Conservation (phyloP, 306 rosid genomes). For the Benincasa hispida region DNA sequence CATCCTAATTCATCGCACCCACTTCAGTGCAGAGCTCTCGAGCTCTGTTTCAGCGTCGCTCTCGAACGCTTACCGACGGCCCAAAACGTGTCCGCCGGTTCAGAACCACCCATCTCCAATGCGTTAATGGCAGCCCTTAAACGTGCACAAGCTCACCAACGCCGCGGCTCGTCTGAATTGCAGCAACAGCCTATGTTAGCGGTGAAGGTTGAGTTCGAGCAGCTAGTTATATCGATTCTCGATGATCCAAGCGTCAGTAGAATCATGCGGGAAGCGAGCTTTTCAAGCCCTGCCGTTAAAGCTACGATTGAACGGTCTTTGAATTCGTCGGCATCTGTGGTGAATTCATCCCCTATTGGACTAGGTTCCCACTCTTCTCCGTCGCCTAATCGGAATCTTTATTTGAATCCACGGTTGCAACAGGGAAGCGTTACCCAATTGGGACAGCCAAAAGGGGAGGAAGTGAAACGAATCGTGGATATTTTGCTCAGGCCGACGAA, state of each 20-base stretch:
- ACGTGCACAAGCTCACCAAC: slow-evolving; percentile 96
- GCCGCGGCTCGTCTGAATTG: slow-evolving; percentile 88
- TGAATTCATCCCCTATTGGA: slow-evolving; percentile 24
- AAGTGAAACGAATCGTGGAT: slow-evolving; percentile 48
- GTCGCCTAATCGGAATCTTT: slow-evolving; percentile 37
- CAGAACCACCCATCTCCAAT: slow-evolving; percentile 85
- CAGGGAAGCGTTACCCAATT: slow-evolving; percentile 33
- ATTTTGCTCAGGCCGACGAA: slow-evolving; percentile 47
- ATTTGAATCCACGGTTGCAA: slow-evolving; percentile 71
- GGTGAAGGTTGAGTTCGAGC: slow-evolving; percentile 90
- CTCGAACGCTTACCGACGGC: slow-evolving; percentile 79
- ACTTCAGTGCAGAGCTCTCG: slow-evolving; percentile 91
- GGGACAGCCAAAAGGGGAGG: slow-evolving; percentile 45
- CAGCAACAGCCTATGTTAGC: slow-evolving; percentile 94
- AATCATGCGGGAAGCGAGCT: slow-evolving; percentile 92
- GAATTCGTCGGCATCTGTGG: slow-evolving; percentile 35
- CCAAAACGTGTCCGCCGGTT: slow-evolving; percentile 39
- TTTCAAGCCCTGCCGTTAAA: slow-evolving; percentile 84
- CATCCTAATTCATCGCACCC: slow-evolving; percentile 96
- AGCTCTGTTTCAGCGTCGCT: slow-evolving; percentile 93
- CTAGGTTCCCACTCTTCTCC: slow-evolving; percentile 32
- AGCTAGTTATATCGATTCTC: slow-evolving; percentile 81
- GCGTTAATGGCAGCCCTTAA: slow-evolving; percentile 91
- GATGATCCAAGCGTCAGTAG: slow-evolving; percentile 96
- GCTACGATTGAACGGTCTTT: slow-evolving; percentile 72